Conservation (phyloP, 2,329 filamentous ascomycete species). For the Fusarium kyushuense region DNA sequence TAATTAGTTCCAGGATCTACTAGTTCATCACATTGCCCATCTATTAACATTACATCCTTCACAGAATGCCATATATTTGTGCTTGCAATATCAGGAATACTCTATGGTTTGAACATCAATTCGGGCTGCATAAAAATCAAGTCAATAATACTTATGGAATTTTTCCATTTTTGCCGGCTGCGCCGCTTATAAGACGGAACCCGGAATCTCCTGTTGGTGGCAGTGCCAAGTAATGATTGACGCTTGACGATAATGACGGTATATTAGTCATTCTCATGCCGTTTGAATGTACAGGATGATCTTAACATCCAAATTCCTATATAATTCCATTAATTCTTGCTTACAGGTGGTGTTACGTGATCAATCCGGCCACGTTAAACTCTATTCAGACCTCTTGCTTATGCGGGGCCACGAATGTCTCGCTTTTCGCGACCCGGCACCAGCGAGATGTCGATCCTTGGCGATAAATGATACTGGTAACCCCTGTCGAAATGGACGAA, state of each 20-base stretch:
- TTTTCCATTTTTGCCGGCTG: no score
- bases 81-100: no score
- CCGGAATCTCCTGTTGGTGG: background rate
- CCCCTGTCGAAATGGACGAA: fast-evolving
- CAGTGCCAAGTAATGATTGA: no score
- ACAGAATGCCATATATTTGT: no score
- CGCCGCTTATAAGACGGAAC: background rate
- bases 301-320: fast-evolving
- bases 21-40: no score
- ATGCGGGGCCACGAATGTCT: background rate
- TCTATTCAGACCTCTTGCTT: background rate
- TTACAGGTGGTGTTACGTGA: background rate
- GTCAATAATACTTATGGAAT: no score
- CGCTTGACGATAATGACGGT: no score
- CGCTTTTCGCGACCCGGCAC: slow-evolving; percentile 10
- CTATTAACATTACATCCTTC: no score
- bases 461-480: background rate
- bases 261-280: fast-evolving
- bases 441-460: background rate
- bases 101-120: no score
- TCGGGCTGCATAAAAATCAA: no score
- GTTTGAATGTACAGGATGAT: no score
- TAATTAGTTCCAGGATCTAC: no score
- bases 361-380: background rate
- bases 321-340: background rate